Conservation (phyloP, 202 grass and related monocot species). For the Miscanthus sacchariflorus region DNA sequence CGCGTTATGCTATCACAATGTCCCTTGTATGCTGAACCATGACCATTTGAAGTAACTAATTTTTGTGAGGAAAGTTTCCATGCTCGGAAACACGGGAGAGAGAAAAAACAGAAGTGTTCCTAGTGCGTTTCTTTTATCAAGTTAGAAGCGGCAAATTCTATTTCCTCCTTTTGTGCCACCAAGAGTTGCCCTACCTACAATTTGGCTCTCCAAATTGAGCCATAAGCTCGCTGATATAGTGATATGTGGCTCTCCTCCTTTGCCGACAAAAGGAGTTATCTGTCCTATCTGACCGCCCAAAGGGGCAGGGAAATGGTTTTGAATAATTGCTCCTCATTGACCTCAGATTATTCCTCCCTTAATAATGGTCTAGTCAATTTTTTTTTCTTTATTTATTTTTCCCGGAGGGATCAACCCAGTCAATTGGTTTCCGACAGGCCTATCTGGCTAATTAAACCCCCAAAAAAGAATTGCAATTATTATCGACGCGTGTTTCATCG, state of each 20-base stretch:
- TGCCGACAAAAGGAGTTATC: background rate
- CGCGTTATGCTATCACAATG: background rate
- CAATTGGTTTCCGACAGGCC: background rate
- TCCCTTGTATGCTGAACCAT: background rate
- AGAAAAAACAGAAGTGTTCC: too few species aligned
- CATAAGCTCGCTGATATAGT: background rate
- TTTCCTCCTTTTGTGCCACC: constrained; percentile 3
- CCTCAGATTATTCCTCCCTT: background rate
- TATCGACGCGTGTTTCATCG: too few species aligned
- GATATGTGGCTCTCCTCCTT: constrained; percentile 12
- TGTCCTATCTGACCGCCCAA: background rate
- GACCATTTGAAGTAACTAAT: too few species aligned
- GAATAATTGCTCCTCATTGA: background rate
- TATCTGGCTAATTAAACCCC: background rate
- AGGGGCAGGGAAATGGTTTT: background rate
- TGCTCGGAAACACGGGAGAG: background rate
- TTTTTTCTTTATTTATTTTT: background rate
- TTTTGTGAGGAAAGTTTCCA: background rate
- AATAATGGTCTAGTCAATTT: constrained; percentile 2
- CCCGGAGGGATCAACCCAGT: background rate
- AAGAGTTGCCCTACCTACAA: constrained; percentile 13
- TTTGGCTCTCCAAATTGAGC: background rate
- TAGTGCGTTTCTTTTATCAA: background rate
- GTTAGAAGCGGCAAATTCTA: constrained; percentile 14
- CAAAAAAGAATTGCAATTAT: background rate